These are phyloP conservation scores for Annona cherimola DNA, from an alignment of 164 flowering plant genomes.

Conservation along the genomic window DNA sequence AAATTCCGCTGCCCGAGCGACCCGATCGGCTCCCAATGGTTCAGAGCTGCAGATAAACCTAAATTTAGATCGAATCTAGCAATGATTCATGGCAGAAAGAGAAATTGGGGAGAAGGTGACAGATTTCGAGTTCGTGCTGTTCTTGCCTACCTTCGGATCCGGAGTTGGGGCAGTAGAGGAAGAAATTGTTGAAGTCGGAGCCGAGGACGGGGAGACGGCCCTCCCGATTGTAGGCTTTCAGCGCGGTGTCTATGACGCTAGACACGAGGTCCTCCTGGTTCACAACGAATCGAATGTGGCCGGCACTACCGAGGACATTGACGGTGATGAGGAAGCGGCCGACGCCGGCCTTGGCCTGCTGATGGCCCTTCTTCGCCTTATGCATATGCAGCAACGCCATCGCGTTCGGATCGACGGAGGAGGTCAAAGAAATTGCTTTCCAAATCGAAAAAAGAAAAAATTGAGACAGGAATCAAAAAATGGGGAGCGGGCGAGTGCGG, in stretches of 20 bases:
- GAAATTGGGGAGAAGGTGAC: too few relatives aligned
- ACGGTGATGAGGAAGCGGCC: constrained; percentile 46
- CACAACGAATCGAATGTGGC: constrained; percentile 54
- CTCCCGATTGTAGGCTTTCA: constrained; percentile 58
- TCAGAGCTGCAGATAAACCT: constrained; percentile 39
- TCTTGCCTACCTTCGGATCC: constrained; percentile 48
- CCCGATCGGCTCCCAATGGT: constrained; percentile 55
- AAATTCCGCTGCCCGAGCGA: constrained; percentile 56
- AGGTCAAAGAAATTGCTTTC: too few relatives aligned
- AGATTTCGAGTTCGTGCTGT: neutral
- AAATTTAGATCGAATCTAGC: too few relatives aligned
- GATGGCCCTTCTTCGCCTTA: constrained; percentile 30
- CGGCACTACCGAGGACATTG: constrained; percentile 60
- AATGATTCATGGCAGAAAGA: too few relatives aligned
- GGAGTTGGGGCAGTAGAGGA: constrained; percentile 52
- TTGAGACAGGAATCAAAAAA: too few relatives aligned
- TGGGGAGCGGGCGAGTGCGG: too few relatives aligned
- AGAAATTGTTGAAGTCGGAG: constrained; percentile 43
- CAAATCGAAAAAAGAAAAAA: too few relatives aligned
- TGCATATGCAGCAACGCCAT: constrained; percentile 9
- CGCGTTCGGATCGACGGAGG: neutral
- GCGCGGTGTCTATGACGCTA: constrained; percentile 45
- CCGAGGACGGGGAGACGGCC: constrained; percentile 69
- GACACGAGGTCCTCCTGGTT: constrained; percentile 47
- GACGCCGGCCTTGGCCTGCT: constrained; percentile 14